Conservation (phyloP, 768 basidiomycete species). For the Russula brevipes region DNA sequence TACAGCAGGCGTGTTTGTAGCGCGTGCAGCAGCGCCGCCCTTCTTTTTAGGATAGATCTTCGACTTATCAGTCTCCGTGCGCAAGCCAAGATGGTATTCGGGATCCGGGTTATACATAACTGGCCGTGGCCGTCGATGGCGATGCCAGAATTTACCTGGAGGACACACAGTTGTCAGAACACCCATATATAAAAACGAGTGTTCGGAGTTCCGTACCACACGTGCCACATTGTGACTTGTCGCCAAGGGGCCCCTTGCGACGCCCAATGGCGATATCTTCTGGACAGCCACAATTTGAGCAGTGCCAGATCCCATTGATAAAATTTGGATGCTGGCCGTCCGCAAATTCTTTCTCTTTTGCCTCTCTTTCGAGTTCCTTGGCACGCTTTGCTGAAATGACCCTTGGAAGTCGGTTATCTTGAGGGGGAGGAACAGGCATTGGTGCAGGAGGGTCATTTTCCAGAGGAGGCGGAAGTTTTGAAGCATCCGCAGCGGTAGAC, state of each 20-base stretch:
- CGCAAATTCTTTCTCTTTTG: constrained; percentile 77
- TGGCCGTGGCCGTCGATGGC: constrained; percentile 75
- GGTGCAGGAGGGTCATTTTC: constrained; percentile 55
- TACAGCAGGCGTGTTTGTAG: constrained; percentile 37
- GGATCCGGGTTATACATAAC: constrained; percentile 75
- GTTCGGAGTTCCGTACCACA: constrained; percentile 61
- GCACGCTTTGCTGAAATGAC: constrained; percentile 54
- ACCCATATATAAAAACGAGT: not conserved
- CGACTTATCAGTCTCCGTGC: constrained; percentile 51
- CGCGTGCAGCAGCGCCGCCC: constrained; percentile 47
- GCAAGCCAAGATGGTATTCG: constrained; percentile 58
- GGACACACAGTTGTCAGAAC: constrained; percentile 8
- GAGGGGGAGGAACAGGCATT: constrained; percentile 29
- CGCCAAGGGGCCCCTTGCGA: constrained; percentile 84
- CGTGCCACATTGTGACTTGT: constrained; percentile 86
- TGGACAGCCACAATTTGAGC: constrained; percentile 91
- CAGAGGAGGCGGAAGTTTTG: constrained; percentile 51
- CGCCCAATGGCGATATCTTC: constrained; percentile 80
- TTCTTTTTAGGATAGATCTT: constrained; percentile 56
- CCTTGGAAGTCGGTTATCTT: constrained; percentile 46
- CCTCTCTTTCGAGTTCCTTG: constrained; percentile 74
- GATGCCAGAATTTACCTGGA: constrained; percentile 84
- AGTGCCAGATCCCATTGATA: constrained; percentile 89
- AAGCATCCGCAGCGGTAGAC: constrained; percentile 63
- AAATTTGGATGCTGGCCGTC: constrained; percentile 78